Percentiles rank a stretch among this genome's conserved stretches.
phyloP scores from a whole-genome alignment of 495 filamentous ascomycete genomes.

The Hamigera avellanea region DNA sequence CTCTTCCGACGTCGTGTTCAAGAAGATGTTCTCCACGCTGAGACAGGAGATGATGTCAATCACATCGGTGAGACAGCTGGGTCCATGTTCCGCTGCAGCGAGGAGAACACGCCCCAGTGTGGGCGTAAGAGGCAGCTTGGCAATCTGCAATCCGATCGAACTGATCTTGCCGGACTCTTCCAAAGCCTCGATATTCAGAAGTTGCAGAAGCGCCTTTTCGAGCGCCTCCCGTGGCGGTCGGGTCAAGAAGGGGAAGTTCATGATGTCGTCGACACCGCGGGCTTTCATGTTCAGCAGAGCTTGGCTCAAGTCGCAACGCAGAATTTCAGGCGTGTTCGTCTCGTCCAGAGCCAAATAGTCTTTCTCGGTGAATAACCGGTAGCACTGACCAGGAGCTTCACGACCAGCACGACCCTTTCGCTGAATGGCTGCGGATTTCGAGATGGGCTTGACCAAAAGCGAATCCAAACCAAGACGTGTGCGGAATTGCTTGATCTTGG shows the following conservation, averaged over 20 bases:
- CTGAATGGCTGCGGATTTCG: constrained; percentile 87
- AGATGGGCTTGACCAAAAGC: constrained; percentile 81
- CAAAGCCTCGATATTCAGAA: constrained; percentile 68
- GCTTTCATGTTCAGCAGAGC: constrained; percentile 93
- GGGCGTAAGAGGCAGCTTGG: constrained; percentile 72
- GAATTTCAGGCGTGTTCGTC: constrained; percentile 74
- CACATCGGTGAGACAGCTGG: constrained; percentile 63
- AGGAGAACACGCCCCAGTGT: constrained; percentile 71
- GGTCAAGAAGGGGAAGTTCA: constrained; percentile 78
- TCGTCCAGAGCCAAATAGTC: constrained; percentile 61
- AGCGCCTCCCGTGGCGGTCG: constrained; percentile 65
- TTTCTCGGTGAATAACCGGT: constrained; percentile 75
- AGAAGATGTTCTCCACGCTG: constrained; percentile 80
- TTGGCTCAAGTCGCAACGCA: constrained; percentile 76
- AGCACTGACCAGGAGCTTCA: constrained; percentile 85
- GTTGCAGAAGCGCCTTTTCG: constrained; percentile 71
- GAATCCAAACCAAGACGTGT: constrained; percentile 80
- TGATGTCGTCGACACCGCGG: constrained; percentile 70
- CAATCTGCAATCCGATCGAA: constrained; percentile 59
- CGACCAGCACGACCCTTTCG: constrained; percentile 84
- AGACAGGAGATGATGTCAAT: constrained; percentile 90
- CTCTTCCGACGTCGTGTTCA: constrained; percentile 71
- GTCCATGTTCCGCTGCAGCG: constrained; percentile 59
- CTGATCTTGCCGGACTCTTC: constrained; percentile 64
- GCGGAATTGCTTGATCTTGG: constrained; percentile 87